Evolutionary conservation across 768 basidiomycete genomes (phyloP).

Genomic region (Hydnum rufescens): DNA sequence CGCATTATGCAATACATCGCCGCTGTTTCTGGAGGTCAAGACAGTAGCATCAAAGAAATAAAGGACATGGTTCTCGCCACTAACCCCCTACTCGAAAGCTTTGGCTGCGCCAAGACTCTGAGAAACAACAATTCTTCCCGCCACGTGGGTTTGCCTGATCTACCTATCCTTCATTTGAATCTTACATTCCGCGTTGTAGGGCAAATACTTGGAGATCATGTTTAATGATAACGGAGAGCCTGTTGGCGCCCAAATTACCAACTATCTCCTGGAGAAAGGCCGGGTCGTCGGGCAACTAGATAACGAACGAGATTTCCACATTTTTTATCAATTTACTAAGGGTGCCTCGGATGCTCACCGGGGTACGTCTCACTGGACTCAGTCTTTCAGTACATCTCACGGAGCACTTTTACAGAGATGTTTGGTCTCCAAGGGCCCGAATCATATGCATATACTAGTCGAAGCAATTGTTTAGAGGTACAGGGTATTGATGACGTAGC

Average conservation of each 20-base stretch:
- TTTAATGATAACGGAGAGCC: constrained; percentile 87
- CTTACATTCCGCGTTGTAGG: constrained; percentile 30
- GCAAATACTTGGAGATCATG: constrained; percentile 99
- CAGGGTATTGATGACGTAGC: constrained; percentile 73
- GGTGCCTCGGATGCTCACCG: constrained; percentile 76
- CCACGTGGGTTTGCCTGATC: constrained; percentile 45
- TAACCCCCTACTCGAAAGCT: constrained; percentile 91
- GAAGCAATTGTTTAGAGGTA: constrained; percentile 83
- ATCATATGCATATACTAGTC: constrained; percentile 80
- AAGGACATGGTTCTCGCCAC: constrained; percentile 99
- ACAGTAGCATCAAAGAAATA: constrained; percentile 87
- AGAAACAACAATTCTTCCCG: constrained; percentile 98
- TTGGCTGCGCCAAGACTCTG: constrained; percentile 96
- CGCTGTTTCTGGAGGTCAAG: constrained; percentile 76
- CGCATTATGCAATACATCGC: constrained; percentile 99
- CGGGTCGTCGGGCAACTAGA: constrained; percentile 92
- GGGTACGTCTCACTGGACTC: constrained; percentile 29
- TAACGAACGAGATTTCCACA: constrained; percentile 93
- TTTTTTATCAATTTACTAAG: constrained; percentile 99
- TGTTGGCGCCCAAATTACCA: constrained; percentile 94
- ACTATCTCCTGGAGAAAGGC: constrained; percentile 93
- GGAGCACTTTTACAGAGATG: constrained; percentile 39
- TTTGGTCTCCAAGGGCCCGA: constrained; percentile 95
- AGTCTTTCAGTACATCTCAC: background rate
- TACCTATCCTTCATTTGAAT: background rate